Evolutionary conservation across 345 rosid species (phyloP), one percentile per base, ranked within the genome.

Genomic region (Salix udensis): DNA sequence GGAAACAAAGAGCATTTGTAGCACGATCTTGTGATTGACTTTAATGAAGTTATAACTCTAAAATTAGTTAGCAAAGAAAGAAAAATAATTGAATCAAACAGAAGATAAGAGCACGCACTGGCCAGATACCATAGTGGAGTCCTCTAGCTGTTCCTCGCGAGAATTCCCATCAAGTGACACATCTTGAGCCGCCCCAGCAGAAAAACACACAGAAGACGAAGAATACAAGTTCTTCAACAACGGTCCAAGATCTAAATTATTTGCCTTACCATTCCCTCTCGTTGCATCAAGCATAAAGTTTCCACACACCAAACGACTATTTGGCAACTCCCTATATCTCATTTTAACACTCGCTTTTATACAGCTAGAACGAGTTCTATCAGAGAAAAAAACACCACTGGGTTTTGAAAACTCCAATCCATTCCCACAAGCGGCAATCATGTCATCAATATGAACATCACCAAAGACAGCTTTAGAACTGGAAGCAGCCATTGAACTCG

Each of bases 391-490:
- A 72, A 87, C 94, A 67, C 91, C 86, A 28, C 78, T 80, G 62
- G 89, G 93, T 58, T 87, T 93, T 2, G 84, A 70, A 65, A 86
- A 80, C 50, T 88, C 93, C 77, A 89, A 77, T 26, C 89, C 87
- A 82, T 85, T 90, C 18, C 90, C 86, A 76, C 88, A 73, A 69
- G 84, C 78, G 26, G 90, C 62, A 74, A 85, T 76, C 42, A 91
- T 78, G 68, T 91, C 94, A 82, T 92, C 97, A 60, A 87, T 67
- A 61, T 87, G 78, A 72, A 88, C 88, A 73, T 95, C 97, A 19
- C 97, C 91, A 52, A 82, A 84, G 40, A 90, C 82, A 67, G 93
- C 87, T 67, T 88, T 84, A 37, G 97, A 88, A 77, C 95, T 84
- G 77, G 94, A 87, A 72, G 88, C 89, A 60, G 92, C 89, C 97